Conservation (phyloP, 495 filamentous ascomycete species). For the Cairneyella variabilis region DNA sequence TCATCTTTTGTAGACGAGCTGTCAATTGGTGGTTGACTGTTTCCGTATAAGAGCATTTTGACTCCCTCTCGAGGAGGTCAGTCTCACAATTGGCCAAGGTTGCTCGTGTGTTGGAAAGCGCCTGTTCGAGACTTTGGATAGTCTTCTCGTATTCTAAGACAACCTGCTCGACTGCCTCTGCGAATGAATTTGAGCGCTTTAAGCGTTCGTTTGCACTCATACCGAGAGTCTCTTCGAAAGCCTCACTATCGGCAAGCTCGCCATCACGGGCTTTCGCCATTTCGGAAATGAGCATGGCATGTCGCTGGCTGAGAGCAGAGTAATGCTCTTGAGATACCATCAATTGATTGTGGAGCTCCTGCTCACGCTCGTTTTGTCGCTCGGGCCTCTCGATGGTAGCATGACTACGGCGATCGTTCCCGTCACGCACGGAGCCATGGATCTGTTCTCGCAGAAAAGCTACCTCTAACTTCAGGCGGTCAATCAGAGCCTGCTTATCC, state of each 20-base stretch:
- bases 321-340: slow-evolving; percentile 95
- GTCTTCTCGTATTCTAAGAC: slow-evolving; percentile 98
- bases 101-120: slow-evolving; percentile 82
- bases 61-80: slow-evolving; percentile 85
- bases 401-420: slow-evolving; percentile 48
- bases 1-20: slow-evolving; percentile 77
- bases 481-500: slow-evolving; percentile 93
- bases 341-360: slow-evolving; percentile 90
- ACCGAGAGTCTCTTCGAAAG: slow-evolving; percentile 54
- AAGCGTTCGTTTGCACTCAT: slow-evolving; percentile 84
- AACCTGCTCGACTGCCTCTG: slow-evolving; percentile 90
- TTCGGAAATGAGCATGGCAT: slow-evolving; percentile 92
- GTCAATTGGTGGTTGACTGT: slow-evolving; percentile 89
- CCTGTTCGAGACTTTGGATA: slow-evolving; percentile 88
- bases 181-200: slow-evolving; percentile 91
- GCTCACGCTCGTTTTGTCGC: slow-evolving; percentile 78
- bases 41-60: slow-evolving; percentile 85
- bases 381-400: slow-evolving; percentile 68
- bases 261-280: slow-evolving; percentile 80
- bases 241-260: slow-evolving; percentile 47
- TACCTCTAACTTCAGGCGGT: slow-evolving; percentile 90
- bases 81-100: slow-evolving; percentile 83
- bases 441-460: slow-evolving; percentile 94
- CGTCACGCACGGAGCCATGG: slow-evolving; percentile 51
- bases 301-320: slow-evolving; percentile 79